These are phyloP conservation scores for Trichoderma parareesei DNA, from an alignment of 495 filamentous ascomycete genomes.

Conservation along the genomic window DNA sequence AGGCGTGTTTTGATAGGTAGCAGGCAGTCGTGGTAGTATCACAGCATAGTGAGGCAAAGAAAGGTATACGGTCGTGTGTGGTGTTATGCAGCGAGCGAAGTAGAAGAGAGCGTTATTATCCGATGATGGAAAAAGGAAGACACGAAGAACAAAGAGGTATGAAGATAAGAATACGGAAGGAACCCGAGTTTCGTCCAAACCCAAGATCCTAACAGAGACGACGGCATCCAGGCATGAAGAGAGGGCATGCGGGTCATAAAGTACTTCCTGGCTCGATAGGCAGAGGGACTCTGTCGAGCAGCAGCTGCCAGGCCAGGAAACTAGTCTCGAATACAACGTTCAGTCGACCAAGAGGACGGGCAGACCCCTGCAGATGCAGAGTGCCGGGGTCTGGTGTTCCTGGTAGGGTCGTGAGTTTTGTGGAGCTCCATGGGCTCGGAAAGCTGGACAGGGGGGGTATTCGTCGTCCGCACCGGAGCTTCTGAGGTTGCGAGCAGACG, in stretches of 20 bases:
- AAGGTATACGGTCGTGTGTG: background rate
- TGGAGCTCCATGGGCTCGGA: constrained; percentile 2
- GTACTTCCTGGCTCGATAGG: background rate
- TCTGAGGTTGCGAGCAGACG: background rate
- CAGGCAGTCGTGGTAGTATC: background rate
- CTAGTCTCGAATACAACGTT: constrained; percentile 5
- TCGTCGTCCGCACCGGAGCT: constrained; percentile 3
- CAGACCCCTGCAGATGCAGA: constrained; percentile 6
- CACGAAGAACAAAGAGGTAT: background rate
- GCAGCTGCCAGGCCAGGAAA: background rate
- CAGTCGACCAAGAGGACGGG: background rate
- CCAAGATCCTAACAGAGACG: background rate
- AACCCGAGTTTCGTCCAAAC: background rate
- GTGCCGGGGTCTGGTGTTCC: constrained; percentile 1
- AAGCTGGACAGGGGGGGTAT: background rate
- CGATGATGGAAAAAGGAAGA: background rate
- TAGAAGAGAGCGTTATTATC: constrained; percentile 3
- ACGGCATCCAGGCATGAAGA: background rate
- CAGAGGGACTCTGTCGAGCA: background rate
- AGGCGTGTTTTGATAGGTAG: background rate
- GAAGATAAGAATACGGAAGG: background rate
- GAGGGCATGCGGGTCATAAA: constrained; percentile 10
- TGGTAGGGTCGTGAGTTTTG: constrained; percentile 5
- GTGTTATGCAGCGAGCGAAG: background rate
- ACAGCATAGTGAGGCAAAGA: background rate